Conservation (phyloP, 2,329 filamentous ascomycete genomes). For the Coniochaeta prunicola region DNA sequence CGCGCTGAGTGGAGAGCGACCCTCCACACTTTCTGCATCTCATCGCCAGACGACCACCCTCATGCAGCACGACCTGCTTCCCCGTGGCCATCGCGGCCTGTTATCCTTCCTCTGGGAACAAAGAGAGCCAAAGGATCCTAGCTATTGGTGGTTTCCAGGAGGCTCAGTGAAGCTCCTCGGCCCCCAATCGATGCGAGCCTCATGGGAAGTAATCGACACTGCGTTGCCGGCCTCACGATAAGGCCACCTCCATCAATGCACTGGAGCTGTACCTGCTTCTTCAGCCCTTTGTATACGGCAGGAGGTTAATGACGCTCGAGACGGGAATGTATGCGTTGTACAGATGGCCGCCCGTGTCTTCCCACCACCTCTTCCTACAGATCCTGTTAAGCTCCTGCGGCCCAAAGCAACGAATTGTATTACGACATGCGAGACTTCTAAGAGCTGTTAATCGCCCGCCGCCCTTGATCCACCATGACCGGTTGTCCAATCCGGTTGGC, state of each 20-base stretch:
- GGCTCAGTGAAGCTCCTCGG: neutral
- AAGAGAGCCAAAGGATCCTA: neutral
- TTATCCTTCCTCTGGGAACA: neutral
- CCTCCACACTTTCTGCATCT: conserved; percentile 1
- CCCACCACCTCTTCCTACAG: neutral
- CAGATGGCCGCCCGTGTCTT: neutral
- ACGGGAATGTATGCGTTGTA: neutral
- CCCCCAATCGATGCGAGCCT: neutral
- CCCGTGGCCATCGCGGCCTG: neutral
- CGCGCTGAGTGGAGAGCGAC: neutral
- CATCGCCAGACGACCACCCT: neutral
- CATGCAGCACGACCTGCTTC: neutral
- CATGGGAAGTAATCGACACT: neutral
- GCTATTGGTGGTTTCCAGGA: neutral
- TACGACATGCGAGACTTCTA: neutral
- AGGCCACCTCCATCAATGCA: neutral
- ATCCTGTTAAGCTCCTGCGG: neutral
- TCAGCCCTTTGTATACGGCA: neutral
- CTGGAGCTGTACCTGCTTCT: neutral
- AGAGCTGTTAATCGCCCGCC: neutral
- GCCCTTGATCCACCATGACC: neutral
- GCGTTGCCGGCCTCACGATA: neutral
- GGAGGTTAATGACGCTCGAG: neutral
- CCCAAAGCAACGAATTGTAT: neutral
- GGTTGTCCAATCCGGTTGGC: neutral